These are phyloP conservation scores for Aspergillus funiculosus DNA, from an alignment of 495 filamentous ascomycete species.

Conservation along the genomic window DNA sequence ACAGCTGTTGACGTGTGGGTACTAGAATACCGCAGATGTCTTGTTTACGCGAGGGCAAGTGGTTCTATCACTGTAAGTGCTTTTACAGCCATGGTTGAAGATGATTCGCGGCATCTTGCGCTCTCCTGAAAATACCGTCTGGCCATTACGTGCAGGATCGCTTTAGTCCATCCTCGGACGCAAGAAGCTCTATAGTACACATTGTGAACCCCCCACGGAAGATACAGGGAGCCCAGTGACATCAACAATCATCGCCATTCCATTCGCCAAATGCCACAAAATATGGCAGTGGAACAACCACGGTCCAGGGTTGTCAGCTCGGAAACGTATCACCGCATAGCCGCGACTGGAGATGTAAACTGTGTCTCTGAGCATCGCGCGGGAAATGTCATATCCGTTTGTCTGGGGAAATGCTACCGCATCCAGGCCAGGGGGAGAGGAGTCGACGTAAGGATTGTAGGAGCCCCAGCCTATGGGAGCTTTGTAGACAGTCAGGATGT, in stretches of 20 bases:
- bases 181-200: too few species aligned
- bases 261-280: slow-evolving; percentile 55
- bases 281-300: slow-evolving; percentile 61
- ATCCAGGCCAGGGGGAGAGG: slow-evolving; percentile 21
- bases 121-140: too few species aligned
- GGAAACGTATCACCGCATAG: slow-evolving; percentile 59
- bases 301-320: slow-evolving; percentile 59
- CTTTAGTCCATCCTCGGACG: too few species aligned
- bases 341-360: slow-evolving; percentile 51
- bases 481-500: slow-evolving; percentile 51
- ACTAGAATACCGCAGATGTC: too few species aligned
- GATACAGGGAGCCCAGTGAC: too few species aligned
- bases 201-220: too few species aligned
- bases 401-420: slow-evolving; percentile 26
- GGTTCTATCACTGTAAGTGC: too few species aligned
- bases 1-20: too few species aligned
- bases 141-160: too few species aligned
- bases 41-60: too few species aligned
- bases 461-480: slow-evolving; percentile 35
- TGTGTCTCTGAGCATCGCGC: slow-evolving; percentile 47
- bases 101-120: too few species aligned
- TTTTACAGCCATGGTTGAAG: too few species aligned
- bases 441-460: slow-evolving; percentile 42
- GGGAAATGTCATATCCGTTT: slow-evolving; percentile 23
- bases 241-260: slow-evolving; percentile 42